A percentile compares a stretch with the other conserved stretches of the same genome.
Conservation (phyloP, 331 rosid species). For the Stylosanthes scabra region DNA sequence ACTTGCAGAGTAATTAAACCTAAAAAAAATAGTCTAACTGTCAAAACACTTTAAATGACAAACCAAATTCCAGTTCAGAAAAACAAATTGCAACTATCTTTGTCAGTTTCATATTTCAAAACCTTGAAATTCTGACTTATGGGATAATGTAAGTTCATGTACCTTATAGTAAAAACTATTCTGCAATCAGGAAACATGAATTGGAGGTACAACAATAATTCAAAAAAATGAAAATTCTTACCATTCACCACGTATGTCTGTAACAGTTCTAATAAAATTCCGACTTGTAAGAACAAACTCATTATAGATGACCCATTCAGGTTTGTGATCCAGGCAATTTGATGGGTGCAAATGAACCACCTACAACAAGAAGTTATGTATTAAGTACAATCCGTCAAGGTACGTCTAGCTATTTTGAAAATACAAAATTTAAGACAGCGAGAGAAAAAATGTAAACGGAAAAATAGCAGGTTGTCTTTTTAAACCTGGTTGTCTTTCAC, state of each 20-base stretch:
- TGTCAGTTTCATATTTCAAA: too few relatives aligned
- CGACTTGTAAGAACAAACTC: slow-evolving; percentile 92
- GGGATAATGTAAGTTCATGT: too few relatives aligned
- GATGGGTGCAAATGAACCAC: slow-evolving; percentile 98
- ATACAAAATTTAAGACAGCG: background rate
- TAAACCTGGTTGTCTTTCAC: slow-evolving; percentile 97
- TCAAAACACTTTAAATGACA: too few relatives aligned
- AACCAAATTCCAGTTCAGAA: too few relatives aligned
- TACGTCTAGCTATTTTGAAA: background rate
- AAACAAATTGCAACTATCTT: too few relatives aligned
- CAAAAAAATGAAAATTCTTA: slow-evolving; percentile 44
- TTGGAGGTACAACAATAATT: background rate
- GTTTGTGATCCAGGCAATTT: slow-evolving; percentile 96
- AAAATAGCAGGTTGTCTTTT: background rate
- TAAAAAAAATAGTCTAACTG: too few relatives aligned
- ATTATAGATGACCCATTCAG: slow-evolving; percentile 97
- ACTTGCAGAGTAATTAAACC: too few relatives aligned
- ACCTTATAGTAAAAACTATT: too few relatives aligned
- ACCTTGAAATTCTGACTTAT: too few relatives aligned
- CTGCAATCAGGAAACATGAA: background rate
- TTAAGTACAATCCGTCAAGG: background rate
- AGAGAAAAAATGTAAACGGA: background rate
- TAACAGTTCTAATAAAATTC: slow-evolving; percentile 94
- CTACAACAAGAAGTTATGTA: slow-evolving; percentile 46
- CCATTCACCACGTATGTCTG: slow-evolving; percentile 97